phyloP scores from a whole-genome alignment of 768 basidiomycete genomes.

The Mycena filopes region DNA sequence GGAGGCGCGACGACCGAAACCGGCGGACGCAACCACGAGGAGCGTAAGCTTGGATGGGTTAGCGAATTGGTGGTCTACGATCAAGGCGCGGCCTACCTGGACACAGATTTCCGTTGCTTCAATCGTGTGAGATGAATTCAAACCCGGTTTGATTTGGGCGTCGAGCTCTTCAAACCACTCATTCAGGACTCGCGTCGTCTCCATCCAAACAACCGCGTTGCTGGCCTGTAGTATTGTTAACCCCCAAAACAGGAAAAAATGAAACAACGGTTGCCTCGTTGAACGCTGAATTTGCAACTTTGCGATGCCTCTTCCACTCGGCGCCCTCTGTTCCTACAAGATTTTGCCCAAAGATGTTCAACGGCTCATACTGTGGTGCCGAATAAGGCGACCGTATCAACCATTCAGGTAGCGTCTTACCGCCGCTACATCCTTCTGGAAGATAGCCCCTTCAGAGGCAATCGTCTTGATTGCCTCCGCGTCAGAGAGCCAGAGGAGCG shows the following conservation, averaged over 20 bases:
- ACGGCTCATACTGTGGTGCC: constrained; percentile 5
- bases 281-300: constrained; percentile 59
- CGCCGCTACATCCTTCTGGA: constrained; percentile 51
- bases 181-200: constrained; percentile 50
- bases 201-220: constrained; percentile 60
- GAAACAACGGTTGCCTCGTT: constrained; percentile 50
- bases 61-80: no score
- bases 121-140: neutral
- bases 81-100: neutral
- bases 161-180: constrained; percentile 57
- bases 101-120: neutral
- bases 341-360: constrained; percentile 38
- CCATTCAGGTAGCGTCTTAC: constrained; percentile 35
- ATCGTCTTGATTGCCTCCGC: constrained; percentile 53
- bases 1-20: constrained; percentile 51
- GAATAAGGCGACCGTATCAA: neutral
- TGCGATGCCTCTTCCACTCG: constrained; percentile 61
- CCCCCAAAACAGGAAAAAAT: neutral
- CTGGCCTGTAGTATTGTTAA: constrained; percentile 46
- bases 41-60: constrained; percentile 37
- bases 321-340: constrained; percentile 53
- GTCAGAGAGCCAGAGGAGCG: constrained; percentile 56
- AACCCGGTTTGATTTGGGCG: neutral
- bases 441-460: constrained; percentile 45
- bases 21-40: constrained; percentile 52